Evolutionary conservation across 192 early-diverging fungal genomes (phyloP).

Genomic region (Gigaspora rosea): DNA sequence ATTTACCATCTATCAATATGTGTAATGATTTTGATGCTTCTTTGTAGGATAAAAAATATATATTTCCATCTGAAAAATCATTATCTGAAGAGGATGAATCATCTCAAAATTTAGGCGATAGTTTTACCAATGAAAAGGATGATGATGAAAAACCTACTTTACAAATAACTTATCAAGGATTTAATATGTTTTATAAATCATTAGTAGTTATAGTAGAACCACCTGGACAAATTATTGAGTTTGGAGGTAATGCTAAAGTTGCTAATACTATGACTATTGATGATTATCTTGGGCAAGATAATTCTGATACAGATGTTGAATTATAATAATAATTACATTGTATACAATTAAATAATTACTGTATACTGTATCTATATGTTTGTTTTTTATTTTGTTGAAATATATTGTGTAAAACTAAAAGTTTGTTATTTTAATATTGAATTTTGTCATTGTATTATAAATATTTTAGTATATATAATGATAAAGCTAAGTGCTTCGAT

Average conservation of each 20-base stretch:
- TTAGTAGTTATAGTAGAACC: conserved; percentile 19
- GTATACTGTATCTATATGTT: too few species aligned
- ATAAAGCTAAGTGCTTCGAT: too few species aligned
- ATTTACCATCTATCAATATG: too few species aligned
- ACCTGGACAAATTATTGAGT: conserved; percentile 2
- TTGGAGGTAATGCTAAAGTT: conserved; percentile 3
- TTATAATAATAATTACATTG: too few species aligned
- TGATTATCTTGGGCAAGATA: conserved; percentile 15
- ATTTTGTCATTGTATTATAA: too few species aligned
- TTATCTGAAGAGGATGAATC: background rate
- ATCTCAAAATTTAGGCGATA: background rate
- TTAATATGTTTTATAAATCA: conserved; percentile 11
- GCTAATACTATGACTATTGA: conserved; percentile 18
- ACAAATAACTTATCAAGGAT: conserved; percentile 19
- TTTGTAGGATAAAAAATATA: background rate
- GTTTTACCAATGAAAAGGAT: background rate
- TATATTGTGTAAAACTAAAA: too few species aligned
- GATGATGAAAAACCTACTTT: conserved; percentile 11
- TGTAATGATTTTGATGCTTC: background rate
- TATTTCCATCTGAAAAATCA: background rate
- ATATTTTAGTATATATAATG: too few species aligned
- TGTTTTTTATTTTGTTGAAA: too few species aligned
- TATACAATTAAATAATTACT: too few species aligned
- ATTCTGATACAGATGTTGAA: background rate
- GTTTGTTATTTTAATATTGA: too few species aligned